Evolutionary conservation across 176 grass and related monocot species (phyloP).

Genomic region (Melocanna baccifera): DNA sequence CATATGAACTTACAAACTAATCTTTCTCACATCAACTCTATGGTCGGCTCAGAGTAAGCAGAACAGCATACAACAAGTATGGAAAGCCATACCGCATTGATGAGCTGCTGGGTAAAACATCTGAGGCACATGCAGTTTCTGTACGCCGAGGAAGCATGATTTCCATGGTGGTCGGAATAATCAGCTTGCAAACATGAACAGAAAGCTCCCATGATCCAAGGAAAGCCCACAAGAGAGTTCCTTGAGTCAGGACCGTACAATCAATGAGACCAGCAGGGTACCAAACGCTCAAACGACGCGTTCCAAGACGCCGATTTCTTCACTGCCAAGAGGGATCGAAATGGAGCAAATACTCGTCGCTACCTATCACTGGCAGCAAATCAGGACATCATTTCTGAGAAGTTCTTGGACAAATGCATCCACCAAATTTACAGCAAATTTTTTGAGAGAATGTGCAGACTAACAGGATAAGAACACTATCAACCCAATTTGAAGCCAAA

Average conservation of each 20-base stretch:
- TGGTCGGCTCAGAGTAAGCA: neutral
- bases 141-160: slow-evolving; percentile 36
- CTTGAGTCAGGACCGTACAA: neutral
- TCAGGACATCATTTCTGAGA: neutral
- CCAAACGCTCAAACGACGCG: neutral
- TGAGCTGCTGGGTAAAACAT: slow-evolving; percentile 75
- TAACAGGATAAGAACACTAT: neutral
- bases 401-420: neutral
- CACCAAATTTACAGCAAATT: neutral
- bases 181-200: slow-evolving; percentile 77
- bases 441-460: neutral
- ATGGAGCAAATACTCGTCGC: neutral
- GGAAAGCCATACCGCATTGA: slow-evolving; percentile 51
- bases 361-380: slow-evolving; percentile 25
- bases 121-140: slow-evolving; percentile 74
- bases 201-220: slow-evolving; percentile 68
- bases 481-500: neutral
- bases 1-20: neutral
- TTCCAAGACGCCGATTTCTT: neutral
- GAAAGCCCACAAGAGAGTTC: slow-evolving; percentile 11
- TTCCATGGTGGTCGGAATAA: slow-evolving; percentile 50
- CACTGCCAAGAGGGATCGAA: neutral
- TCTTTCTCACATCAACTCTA: neutral
- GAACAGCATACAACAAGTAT: neutral
- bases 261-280: neutral